phyloP scores from a whole-genome alignment of 2,329 filamentous ascomycete species.

The Atkinsonella texensis region DNA sequence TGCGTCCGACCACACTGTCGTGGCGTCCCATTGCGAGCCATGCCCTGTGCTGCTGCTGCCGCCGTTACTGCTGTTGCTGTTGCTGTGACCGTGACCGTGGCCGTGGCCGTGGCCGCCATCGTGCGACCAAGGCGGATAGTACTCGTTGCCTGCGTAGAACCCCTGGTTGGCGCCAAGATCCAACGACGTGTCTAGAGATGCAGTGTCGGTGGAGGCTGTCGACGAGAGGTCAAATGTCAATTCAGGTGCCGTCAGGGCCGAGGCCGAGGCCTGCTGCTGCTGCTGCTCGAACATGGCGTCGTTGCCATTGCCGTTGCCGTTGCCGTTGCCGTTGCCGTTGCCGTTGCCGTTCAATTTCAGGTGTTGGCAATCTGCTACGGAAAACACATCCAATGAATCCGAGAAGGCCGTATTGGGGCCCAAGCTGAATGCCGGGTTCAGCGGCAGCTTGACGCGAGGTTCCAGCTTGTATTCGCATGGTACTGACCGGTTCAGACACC shows the following conservation, averaged over 20 bases:
- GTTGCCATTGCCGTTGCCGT: background rate
- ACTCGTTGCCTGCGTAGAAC: slow-evolving; percentile 1
- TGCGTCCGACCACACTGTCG: slow-evolving; percentile 6
- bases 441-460: slow-evolving; percentile 7
- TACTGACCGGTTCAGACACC: slow-evolving; percentile 6
- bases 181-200: background rate
- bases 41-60: background rate
- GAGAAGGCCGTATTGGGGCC: slow-evolving; percentile 5
- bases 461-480: slow-evolving; percentile 7
- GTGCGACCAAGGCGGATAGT: slow-evolving; percentile 4
- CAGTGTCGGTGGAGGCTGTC: background rate
- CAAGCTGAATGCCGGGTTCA: slow-evolving; percentile 8
- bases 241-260: background rate
- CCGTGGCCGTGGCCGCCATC: no score
- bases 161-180: background rate
- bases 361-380: background rate
- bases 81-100: background rate
- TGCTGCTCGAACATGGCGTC: no score
- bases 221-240: slow-evolving; percentile 4
- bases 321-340: background rate
- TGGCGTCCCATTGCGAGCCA: slow-evolving; percentile 4
- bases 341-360: background rate
- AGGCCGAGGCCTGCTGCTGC: background rate
- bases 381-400: slow-evolving; percentile 6
- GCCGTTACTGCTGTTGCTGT: background rate